These are phyloP conservation scores for Agrocybe chaxingu DNA, from an alignment of 768 basidiomycete species.

Conservation along the genomic window DNA sequence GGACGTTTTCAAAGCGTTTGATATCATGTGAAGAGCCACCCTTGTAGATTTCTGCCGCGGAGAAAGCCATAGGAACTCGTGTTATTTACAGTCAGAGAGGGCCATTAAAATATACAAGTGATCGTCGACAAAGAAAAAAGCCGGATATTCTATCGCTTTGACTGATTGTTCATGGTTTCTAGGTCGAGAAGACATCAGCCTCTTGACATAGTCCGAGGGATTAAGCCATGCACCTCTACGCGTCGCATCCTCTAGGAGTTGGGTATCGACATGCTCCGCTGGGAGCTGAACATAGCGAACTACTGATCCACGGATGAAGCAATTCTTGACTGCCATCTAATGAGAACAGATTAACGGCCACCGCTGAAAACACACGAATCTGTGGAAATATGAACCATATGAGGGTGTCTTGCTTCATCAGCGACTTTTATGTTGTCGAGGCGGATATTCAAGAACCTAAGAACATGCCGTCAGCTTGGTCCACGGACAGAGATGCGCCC, in stretches of 20 bases:
- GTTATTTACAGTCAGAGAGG: neutral
- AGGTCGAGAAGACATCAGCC: too few relatives aligned
- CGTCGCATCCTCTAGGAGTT: constrained; percentile 93
- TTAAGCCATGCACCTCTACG: constrained; percentile 67
- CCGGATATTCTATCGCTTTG: constrained; percentile 23
- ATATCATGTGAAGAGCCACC: too few relatives aligned
- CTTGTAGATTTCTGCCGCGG: too few relatives aligned
- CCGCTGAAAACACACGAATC: neutral
- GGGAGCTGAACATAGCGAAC: constrained; percentile 97
- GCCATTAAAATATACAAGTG: neutral
- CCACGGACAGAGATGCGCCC: constrained; percentile 2
- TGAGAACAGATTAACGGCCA: constrained; percentile 1
- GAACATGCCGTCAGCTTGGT: neutral
- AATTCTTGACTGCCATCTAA: constrained; percentile 98
- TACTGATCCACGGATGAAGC: constrained; percentile 97
- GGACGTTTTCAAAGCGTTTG: too few relatives aligned
- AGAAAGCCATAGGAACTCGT: too few relatives aligned
- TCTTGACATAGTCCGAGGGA: constrained; percentile 18
- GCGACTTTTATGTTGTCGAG: constrained; percentile 91
- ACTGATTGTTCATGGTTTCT: constrained; percentile 10
- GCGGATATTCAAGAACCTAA: constrained; percentile 92
- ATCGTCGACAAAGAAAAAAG: neutral
- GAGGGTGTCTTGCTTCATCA: constrained; percentile 91
- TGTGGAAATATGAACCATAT: constrained; percentile 67
- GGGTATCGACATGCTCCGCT: constrained; percentile 90